These are phyloP conservation scores for Hylodesmum podocarpum DNA, from an alignment of 306 rosid species.

Conservation along the genomic window DNA sequence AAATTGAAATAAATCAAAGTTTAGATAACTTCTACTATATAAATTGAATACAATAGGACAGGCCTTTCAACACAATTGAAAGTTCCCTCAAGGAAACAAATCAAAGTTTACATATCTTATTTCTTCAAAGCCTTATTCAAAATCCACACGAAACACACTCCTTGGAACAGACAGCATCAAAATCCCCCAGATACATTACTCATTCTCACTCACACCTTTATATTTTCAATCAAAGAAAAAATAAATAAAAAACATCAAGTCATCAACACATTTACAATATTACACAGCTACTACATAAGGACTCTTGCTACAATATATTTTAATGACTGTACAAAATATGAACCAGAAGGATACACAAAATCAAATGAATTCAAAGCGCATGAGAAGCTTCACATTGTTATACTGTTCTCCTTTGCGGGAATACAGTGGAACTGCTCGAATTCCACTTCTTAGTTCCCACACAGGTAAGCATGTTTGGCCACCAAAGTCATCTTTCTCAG, in stretches of 20 bases:
- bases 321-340: slow-evolving; percentile 26
- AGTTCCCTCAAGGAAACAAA: neutral
- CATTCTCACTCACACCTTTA: neutral
- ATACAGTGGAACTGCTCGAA: slow-evolving; percentile 69
- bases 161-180: neutral
- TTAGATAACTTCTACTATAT: no score
- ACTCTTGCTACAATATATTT: neutral
- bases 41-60: neutral
- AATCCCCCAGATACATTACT: neutral
- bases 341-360: slow-evolving; percentile 26
- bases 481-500: slow-evolving; percentile 96
- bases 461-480: slow-evolving; percentile 94
- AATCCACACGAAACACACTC: neutral
- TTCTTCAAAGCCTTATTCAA: neutral
- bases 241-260: neutral
- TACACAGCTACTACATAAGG: neutral
- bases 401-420: slow-evolving; percentile 60
- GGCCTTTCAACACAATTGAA: neutral
- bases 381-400: slow-evolving; percentile 72
- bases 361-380: slow-evolving; percentile 70
- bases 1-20: no score
- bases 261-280: neutral
- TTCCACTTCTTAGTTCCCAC: slow-evolving; percentile 68
- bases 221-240: neutral
- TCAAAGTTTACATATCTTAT: neutral